Conservation (phyloP, 192 early-diverging fungal genomes). For the Nowakowskiella sp. region DNA sequence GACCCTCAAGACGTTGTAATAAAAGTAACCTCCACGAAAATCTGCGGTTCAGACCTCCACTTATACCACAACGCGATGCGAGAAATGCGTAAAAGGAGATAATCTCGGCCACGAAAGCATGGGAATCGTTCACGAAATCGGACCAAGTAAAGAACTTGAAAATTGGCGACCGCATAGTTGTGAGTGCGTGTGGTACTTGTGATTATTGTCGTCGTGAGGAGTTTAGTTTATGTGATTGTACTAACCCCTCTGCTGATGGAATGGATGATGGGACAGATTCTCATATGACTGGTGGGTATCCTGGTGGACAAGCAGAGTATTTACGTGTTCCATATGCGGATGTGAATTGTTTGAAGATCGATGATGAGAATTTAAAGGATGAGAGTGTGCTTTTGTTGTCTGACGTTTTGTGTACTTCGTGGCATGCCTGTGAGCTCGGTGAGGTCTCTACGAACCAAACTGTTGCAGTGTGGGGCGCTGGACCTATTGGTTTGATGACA, state of each 20-base stretch:
- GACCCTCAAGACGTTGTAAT: conserved; percentile 35
- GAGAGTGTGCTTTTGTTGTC: conserved; percentile 42
- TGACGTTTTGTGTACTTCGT: conserved; percentile 41
- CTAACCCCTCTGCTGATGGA: conserved; percentile 31
- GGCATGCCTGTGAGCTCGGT: conserved; percentile 32
- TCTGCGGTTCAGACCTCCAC: conserved; percentile 49
- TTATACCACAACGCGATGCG: conserved; percentile 39
- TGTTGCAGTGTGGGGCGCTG: conserved; percentile 48
- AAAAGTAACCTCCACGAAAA: conserved; percentile 27
- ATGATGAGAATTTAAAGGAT: conserved; percentile 24
- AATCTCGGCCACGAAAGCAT: conserved; percentile 46
- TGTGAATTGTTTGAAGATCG: conserved; percentile 39
- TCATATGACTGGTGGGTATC: conserved; percentile 32
- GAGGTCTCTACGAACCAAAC: conserved; percentile 32
- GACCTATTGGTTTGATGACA: conserved; percentile 40
- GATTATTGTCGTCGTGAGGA: conserved; percentile 36
- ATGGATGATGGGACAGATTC: conserved; percentile 39
- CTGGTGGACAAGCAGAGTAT: conserved; percentile 43
- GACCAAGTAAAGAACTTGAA: conserved; percentile 34
- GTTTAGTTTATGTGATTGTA: conserved; percentile 41
- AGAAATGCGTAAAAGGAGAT: conserved; percentile 32
- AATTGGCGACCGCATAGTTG: conserved; percentile 40
- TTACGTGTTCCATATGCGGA: conserved; percentile 45
- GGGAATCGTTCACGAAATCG: conserved; percentile 39
- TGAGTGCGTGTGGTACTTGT: conserved; percentile 43